Evolutionary conservation across 768 basidiomycete genomes (phyloP).

Genomic region (Naganishia randhawae): DNA sequence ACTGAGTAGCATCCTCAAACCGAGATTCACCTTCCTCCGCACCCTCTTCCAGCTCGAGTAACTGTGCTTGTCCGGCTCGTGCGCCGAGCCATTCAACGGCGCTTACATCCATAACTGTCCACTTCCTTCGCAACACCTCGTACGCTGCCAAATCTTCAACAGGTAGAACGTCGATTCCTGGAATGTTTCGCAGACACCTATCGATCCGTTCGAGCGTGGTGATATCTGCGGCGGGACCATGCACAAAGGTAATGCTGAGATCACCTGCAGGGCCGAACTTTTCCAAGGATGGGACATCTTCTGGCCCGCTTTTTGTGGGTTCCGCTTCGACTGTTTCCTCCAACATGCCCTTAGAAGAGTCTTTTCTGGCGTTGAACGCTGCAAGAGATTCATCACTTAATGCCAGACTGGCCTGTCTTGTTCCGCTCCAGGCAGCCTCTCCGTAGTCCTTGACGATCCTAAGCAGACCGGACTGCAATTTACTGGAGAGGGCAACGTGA

Average conservation of each 20-base stretch:
- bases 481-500: constrained; percentile 79
- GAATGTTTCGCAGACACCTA: constrained; percentile 67
- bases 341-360: neutral
- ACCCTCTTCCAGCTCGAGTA: constrained; percentile 53
- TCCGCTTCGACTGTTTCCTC: constrained; percentile 54
- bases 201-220: constrained; percentile 50
- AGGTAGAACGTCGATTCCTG: constrained; percentile 60
- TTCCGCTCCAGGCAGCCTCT: constrained; percentile 42
- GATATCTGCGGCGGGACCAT: constrained; percentile 34
- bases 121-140: constrained; percentile 76
- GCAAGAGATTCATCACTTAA: constrained; percentile 53
- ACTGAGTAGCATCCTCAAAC: constrained; percentile 9
- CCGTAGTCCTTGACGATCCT: constrained; percentile 61
- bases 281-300: constrained; percentile 31
- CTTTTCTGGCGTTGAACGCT: constrained; percentile 3
- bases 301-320: constrained; percentile 61
- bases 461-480: constrained; percentile 69
- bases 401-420: constrained; percentile 65
- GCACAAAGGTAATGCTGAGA: constrained; percentile 44
- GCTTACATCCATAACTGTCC: constrained; percentile 72
- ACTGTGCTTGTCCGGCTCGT: constrained; percentile 53
- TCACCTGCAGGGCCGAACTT: constrained; percentile 38
- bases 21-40: constrained; percentile 21
- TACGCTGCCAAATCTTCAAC: constrained; percentile 68
- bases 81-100: constrained; percentile 68